phyloP scores from a whole-genome alignment of 2,329 filamentous ascomycete genomes.

The Thelonectria blattea region DNA sequence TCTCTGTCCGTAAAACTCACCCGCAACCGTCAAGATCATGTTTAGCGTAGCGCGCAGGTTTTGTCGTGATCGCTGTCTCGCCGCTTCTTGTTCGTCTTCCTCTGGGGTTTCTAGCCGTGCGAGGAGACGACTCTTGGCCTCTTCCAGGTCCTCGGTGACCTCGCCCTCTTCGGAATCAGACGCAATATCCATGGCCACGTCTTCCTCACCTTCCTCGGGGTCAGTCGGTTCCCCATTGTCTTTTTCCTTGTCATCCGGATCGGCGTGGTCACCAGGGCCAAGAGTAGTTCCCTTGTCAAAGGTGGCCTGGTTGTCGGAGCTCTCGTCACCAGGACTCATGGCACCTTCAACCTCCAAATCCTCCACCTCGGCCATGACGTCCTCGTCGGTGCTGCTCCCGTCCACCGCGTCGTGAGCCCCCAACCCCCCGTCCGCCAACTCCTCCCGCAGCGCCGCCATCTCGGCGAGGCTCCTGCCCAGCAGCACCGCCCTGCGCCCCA shows the following conservation, averaged over 20 bases:
- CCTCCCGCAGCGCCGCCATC: constrained; percentile 55
- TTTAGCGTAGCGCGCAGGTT: constrained; percentile 77
- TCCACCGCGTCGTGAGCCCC: constrained; percentile 55
- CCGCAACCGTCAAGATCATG: constrained; percentile 88
- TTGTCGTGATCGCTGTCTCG: constrained; percentile 46
- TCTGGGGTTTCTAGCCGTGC: constrained; percentile 47
- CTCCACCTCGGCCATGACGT: constrained; percentile 44
- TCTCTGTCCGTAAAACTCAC: constrained; percentile 87
- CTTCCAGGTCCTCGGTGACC: constrained; percentile 49
- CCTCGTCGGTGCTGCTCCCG: constrained; percentile 50
- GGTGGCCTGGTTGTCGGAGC: constrained; percentile 4
- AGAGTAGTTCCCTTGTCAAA: too few relatives aligned
- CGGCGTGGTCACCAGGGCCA: too few relatives aligned
- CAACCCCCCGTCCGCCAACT: constrained; percentile 48
- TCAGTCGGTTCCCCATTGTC: too few relatives aligned
- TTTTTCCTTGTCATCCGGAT: too few relatives aligned
- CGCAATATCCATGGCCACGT: constrained; percentile 52
- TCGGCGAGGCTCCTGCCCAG: constrained; percentile 62
- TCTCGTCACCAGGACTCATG: constrained; percentile 26
- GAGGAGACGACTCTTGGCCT: constrained; percentile 56
- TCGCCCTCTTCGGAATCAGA: constrained; percentile 48
- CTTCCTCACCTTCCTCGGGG: constrained; percentile 38
- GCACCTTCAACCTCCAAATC: constrained; percentile 40
- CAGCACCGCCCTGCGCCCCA: constrained; percentile 77
- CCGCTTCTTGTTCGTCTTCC: constrained; percentile 36